These are phyloP conservation scores for Nemophila menziesii DNA, from an alignment of 257 asterid species.

Conservation along the genomic window DNA sequence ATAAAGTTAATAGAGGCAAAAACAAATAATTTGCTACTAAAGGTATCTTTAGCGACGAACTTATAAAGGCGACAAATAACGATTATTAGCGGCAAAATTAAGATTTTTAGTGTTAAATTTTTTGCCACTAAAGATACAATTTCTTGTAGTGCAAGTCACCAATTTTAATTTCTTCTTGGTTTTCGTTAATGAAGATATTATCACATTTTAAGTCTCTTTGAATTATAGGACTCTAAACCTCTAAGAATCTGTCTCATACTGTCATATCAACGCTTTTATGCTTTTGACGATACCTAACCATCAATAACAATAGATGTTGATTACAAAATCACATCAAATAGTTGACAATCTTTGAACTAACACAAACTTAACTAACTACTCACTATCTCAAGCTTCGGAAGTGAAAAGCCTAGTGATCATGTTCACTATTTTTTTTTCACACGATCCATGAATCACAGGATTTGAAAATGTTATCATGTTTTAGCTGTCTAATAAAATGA, in stretches of 20 bases:
- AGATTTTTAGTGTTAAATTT: too few relatives aligned
- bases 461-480: conserved; percentile 52
- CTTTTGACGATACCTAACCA: conserved; percentile 44
- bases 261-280: conserved; percentile 59
- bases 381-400: conserved; percentile 77
- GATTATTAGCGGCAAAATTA: too few relatives aligned
- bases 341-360: background rate
- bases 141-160: too few relatives aligned
- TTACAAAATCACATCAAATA: background rate
- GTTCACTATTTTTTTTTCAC: conserved; percentile 61
- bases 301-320: too few relatives aligned
- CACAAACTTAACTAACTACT: conserved; percentile 12
- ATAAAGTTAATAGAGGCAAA: too few relatives aligned
- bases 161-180: conserved; percentile 65
- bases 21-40: too few relatives aligned
- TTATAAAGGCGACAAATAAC: too few relatives aligned
- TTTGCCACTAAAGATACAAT: too few relatives aligned
- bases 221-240: conserved; percentile 60
- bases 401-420: conserved; percentile 87
- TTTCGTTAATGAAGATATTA: conserved; percentile 73
- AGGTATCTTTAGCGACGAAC: too few relatives aligned
- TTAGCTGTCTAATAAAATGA: conserved; percentile 52
- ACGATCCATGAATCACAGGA: conserved; percentile 55
- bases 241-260: conserved; percentile 69
- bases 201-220: conserved; percentile 84